Base-by-base conservation (phyloP, 1,284 basidiomycete genomes). In the Pascua guehoae region DNA sequence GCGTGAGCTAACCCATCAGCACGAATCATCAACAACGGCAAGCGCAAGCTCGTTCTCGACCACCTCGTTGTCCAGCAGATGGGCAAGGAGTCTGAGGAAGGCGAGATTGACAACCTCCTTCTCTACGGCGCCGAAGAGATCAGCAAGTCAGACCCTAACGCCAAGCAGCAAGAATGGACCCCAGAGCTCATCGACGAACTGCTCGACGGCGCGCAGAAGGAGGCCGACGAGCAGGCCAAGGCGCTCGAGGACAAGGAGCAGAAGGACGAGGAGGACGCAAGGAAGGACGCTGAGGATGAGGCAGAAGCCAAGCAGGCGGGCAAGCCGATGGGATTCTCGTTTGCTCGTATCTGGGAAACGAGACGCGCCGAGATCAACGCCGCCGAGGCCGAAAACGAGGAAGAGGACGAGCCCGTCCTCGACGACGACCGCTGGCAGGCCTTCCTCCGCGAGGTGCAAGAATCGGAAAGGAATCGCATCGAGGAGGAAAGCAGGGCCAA, bases 51-150 rank as follows among this genome's bases (percentile, higher is more conserved):
- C 43, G 87, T 91, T 8, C 80, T 95, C 5, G 91, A 94, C 68
- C 91, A 95, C 77, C 79, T 95, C 14, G 93, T 95, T 58, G 91
- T 78, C 5, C 91, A 94, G 76, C 91, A 91, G 72, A 91, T 94
- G 85, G 88, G 90, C 64, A 84, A 86, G 58, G 85, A 87, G 51
- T 88, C 88, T 47, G 85, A 85, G 37, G 83, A 81, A 24, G 82
- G 85, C 53, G 86, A 87, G 63, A 84, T 91, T 64, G 84, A 86
- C 68, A 89, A 87, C 2, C 88, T 93, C 63, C 80, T 94, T 7
- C 87, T 88, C 17, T 89, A 86, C 63, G 90, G 91, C 40, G 89
- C 89, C 36, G 84, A 86, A 72, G 85, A 86, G 0, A 80, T 95
- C 11, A 89, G 92, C 69, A 85, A 88, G 47, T 81, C 83, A 44